These are phyloP conservation scores for Millerago galiae DNA, from an alignment of 805 yeast species.

Conservation along the genomic window DNA sequence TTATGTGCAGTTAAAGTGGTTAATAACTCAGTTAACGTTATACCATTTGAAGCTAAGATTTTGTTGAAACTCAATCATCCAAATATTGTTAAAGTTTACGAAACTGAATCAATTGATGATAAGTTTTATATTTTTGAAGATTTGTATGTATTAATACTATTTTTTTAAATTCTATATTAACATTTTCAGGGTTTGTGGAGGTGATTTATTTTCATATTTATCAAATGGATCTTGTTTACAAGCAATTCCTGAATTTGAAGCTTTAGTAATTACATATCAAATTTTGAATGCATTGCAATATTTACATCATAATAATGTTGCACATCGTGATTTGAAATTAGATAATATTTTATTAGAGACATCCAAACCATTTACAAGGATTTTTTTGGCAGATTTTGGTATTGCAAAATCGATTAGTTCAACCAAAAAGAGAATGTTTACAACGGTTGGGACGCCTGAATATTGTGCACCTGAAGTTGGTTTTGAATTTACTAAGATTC, in stretches of 20 bases:
- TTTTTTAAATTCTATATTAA: neutral
- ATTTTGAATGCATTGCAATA: constrained; percentile 48
- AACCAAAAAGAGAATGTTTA: constrained; percentile 34
- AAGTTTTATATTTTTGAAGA: constrained; percentile 42
- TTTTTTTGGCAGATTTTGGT: constrained; percentile 68
- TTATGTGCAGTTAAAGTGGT: constrained; percentile 47
- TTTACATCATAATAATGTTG: constrained; percentile 47
- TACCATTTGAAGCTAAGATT: constrained; percentile 39
- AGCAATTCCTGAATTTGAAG: constrained; percentile 48
- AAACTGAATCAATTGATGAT: constrained; percentile 24
- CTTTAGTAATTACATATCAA: constrained; percentile 48
- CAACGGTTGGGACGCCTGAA: constrained; percentile 60
- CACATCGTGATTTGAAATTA: constrained; percentile 49
- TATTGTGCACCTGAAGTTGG: constrained; percentile 71
- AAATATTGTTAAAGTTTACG: constrained; percentile 41
- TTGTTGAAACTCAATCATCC: constrained; percentile 37
- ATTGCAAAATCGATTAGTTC: constrained; percentile 33
- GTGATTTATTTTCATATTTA: constrained; percentile 53
- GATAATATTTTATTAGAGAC: constrained; percentile 56
- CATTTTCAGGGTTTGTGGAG: constrained; percentile 37
- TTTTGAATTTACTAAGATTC: constrained; percentile 28
- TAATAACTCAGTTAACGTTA: constrained; percentile 19
- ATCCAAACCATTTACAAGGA: constrained; percentile 45
- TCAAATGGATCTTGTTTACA: constrained; percentile 33
- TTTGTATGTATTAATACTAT: constrained; percentile 17